Base-by-base conservation (phyloP, 108 stramenopile species). In the Discostella pseudostelligera region DNA sequence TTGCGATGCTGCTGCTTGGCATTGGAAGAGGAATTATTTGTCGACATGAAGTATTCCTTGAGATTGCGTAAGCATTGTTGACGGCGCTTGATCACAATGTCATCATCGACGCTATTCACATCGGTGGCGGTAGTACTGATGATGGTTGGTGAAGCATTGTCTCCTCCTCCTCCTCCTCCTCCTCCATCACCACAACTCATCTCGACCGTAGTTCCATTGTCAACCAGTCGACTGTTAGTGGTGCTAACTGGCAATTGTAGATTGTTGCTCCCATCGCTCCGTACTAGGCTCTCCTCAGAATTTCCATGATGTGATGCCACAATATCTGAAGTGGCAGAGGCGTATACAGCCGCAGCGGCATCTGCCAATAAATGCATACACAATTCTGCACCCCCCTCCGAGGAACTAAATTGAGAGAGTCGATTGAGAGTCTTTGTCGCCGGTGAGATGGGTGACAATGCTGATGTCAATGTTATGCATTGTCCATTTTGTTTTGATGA, bases 1-100 rank as follows among this genome's bases (percentile, higher is more conserved):
- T 56, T 14, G 16, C 55, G 36, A 39, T 25, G 32, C 12, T 35
- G 35, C n/a, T 36, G 32, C 32, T 50, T 36, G 0, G 73, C 73
- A 62, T 56, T 67, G 1, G 8, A 37, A 1, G 75, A 62, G 7
- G 75, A 76, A 24, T 76, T 76, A 43, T 64, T 49, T 9, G 75
- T 76, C 22, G 66, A 67, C 75, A 69, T 69, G 56, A 76, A 76
- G 46, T 76, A 76, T 12, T 51, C 32, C 46, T 76, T 69, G 37
- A 76, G 62, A 25, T 57, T 62, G 9, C 47, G 66, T 13, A 76
- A 42, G 62, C 60, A 67, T 20, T 11, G 67, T 42, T 55, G 24
- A 17, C 35, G 24, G 13, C 35, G 54, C 9, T 29, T 51, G 24
- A 3, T 26, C 24, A 22, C 26, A 12, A 25, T 51, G 26, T 36